These are phyloP conservation scores for Arthrobotrys iridis DNA, from an alignment of 2,329 filamentous ascomycete genomes.

Conservation along the genomic window DNA sequence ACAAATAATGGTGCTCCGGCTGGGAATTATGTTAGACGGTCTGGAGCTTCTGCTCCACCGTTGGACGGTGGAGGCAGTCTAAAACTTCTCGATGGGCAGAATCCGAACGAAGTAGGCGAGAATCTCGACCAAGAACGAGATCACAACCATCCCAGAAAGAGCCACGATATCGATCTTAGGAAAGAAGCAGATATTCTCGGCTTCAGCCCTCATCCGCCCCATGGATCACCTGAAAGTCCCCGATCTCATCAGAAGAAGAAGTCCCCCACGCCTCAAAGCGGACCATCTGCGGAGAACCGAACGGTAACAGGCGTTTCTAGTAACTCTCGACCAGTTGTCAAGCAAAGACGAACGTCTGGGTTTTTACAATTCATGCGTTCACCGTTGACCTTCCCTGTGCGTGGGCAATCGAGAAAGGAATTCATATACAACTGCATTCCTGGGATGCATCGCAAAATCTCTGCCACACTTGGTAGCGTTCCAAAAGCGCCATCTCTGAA, in stretches of 20 bases:
- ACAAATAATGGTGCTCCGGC: background rate
- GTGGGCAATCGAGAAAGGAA: conserved; percentile 7
- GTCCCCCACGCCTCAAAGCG: background rate
- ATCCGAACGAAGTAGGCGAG: background rate
- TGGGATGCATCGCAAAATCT: conserved; percentile 16
- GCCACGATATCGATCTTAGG: background rate
- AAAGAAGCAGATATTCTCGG: conserved; percentile 22
- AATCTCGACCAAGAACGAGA: conserved; percentile 1
- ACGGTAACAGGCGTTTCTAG: background rate
- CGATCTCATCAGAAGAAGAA: background rate
- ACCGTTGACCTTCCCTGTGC: conserved; percentile 27
- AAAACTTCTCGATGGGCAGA: conserved; percentile 14
- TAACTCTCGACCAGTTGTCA: background rate
- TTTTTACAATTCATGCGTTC: conserved; percentile 29
- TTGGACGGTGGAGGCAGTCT: conserved; percentile 40
- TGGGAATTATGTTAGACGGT: background rate
- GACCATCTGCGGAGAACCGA: background rate
- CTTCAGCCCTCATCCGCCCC: background rate
- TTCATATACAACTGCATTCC: conserved; percentile 37
- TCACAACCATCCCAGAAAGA: background rate
- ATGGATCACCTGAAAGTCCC: background rate
- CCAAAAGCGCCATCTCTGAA: background rate
- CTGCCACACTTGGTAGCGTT: background rate
- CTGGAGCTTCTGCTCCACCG: background rate
- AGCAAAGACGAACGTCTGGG: conserved; percentile 22